phyloP scores from a whole-genome alignment of 805 yeast genomes.

The Metschnikowia reukaufii region DNA sequence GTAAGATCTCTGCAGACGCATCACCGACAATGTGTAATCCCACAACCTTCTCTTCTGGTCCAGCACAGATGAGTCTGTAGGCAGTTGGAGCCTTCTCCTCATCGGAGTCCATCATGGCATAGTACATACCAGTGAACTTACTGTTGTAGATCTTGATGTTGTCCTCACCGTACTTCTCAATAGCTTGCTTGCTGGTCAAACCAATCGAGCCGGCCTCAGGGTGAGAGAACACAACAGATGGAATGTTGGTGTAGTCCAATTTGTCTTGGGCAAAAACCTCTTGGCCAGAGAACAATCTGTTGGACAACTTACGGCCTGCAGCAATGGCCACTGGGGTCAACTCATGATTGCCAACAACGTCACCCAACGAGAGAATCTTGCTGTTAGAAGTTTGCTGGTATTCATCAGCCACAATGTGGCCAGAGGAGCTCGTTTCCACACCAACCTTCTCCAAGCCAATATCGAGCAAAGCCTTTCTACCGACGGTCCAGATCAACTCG shows the following conservation, averaged over 20 bases:
- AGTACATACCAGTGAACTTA: conserved; percentile 87
- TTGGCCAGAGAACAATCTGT: conserved; percentile 83
- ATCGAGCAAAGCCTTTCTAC: conserved; percentile 75
- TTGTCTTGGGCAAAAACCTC: conserved; percentile 66
- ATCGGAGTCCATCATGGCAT: conserved; percentile 68
- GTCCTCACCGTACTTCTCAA: conserved; percentile 73
- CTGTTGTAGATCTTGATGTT: conserved; percentile 80
- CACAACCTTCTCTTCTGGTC: conserved; percentile 86
- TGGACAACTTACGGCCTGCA: conserved; percentile 91
- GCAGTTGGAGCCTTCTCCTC: conserved; percentile 80
- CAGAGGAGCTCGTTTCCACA: conserved; percentile 57
- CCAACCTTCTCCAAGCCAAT: conserved; percentile 78
- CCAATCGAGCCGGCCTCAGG: conserved; percentile 98
- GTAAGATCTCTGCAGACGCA: conserved; percentile 85
- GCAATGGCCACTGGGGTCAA: conserved; percentile 99
- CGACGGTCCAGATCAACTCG: conserved; percentile 88
- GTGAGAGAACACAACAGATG: conserved; percentile 96
- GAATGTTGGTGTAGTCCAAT: conserved; percentile 82
- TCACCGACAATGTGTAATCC: conserved; percentile 96
- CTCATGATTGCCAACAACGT: conserved; percentile 89
- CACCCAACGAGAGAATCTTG: conserved; percentile 85
- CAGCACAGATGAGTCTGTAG: conserved; percentile 78
- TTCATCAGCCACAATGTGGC: conserved; percentile 78
- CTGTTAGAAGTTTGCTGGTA: conserved; percentile 77
- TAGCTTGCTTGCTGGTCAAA: conserved; percentile 74